Percentiles rank a stretch among this genome's conserved stretches.
Conservation (phyloP, 176 grass and related monocot genomes). For the Eleusine indica region DNA sequence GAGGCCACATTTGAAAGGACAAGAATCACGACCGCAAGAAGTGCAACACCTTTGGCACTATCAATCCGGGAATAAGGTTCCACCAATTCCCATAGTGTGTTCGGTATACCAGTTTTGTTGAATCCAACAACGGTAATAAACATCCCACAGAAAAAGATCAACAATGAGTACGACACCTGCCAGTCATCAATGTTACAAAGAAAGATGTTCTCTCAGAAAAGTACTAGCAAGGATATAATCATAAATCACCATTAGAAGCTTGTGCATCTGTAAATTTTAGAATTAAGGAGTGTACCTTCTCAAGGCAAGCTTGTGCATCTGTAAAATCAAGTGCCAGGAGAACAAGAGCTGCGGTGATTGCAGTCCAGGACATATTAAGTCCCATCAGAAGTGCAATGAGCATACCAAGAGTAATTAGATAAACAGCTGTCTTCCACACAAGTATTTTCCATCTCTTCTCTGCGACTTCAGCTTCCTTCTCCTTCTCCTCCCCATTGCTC, state of each 20-base stretch:
- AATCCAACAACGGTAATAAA: conserved; percentile 96
- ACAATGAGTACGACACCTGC: conserved; percentile 90
- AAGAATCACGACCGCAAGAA: conserved; percentile 74
- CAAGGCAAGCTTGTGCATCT: conserved; percentile 75
- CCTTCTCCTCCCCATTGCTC: conserved; percentile 32
- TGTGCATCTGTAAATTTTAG: conserved; percentile 60
- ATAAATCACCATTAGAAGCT: conserved; percentile 1
- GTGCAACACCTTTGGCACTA: conserved; percentile 58
- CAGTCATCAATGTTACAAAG: neutral
- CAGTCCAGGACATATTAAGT: conserved; percentile 90
- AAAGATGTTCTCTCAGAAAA: neutral
- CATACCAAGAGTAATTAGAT: conserved; percentile 86
- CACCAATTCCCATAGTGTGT: conserved; percentile 83
- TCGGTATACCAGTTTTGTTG: conserved; percentile 92
- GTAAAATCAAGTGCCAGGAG: conserved; percentile 89
- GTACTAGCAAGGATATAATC: neutral
- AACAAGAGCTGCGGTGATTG: conserved; percentile 80
- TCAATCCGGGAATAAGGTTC: conserved; percentile 84
- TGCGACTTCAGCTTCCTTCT: conserved; percentile 50
- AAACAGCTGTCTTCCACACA: conserved; percentile 77
- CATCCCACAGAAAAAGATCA: conserved; percentile 98
- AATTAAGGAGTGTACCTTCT: conserved; percentile 64
- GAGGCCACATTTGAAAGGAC: conserved; percentile 93
- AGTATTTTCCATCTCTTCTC: conserved; percentile 62
- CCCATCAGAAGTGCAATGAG: conserved; percentile 81